phyloP scores from a whole-genome alignment of 768 basidiomycete species.

The Pluteus cervinus region DNA sequence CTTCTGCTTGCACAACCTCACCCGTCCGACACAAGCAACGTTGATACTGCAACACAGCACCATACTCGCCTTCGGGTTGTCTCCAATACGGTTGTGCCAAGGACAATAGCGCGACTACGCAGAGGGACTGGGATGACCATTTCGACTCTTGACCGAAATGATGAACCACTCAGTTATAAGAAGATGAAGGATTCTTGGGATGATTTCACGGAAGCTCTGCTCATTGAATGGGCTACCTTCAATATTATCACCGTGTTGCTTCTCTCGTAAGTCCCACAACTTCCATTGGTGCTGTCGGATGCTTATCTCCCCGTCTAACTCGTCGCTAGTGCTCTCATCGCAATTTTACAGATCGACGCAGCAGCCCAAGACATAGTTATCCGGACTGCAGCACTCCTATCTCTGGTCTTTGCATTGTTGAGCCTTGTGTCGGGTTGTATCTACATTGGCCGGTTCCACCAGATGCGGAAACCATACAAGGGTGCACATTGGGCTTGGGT shows the following conservation, averaged over 20 bases:
- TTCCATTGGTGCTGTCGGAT: background rate
- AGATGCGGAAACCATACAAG: conserved; percentile 4
- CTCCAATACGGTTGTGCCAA: no score
- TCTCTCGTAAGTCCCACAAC: conserved; percentile 28
- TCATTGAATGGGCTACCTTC: conserved; percentile 68
- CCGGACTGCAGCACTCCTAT: conserved; percentile 31
- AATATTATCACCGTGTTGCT: conserved; percentile 68
- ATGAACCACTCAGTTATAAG: conserved; percentile 58
- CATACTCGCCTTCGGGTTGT: no score
- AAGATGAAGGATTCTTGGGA: conserved; percentile 71
- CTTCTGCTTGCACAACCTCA: no score
- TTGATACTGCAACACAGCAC: no score
- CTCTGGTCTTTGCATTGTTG: conserved; percentile 3
- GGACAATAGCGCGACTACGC: no score
- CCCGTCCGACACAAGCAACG: no score
- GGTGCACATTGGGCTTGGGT: conserved; percentile 5
- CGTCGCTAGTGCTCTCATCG: conserved; percentile 51
- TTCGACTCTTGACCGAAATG: no score
- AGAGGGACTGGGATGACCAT: no score
- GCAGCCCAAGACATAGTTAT: conserved; percentile 57
- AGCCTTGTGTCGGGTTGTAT: conserved; percentile 4
- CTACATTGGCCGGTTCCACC: conserved; percentile 3
- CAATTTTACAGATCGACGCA: conserved; percentile 54
- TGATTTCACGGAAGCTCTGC: conserved; percentile 57
- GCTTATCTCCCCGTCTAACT: background rate